Base-by-base conservation (phyloP, 441 rosid species). In the Populus tomentosa region DNA sequence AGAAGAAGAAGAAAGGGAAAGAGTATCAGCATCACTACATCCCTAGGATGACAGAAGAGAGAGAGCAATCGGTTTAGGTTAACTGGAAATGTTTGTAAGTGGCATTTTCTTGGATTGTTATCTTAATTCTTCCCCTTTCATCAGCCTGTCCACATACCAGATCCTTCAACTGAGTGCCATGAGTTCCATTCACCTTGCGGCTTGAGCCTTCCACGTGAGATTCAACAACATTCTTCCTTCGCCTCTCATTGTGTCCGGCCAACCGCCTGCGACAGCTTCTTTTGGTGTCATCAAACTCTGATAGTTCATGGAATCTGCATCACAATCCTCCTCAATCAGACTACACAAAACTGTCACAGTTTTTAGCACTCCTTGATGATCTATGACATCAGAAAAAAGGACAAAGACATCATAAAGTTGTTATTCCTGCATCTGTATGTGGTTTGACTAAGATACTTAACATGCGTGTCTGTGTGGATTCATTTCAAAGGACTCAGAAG, bases 21-120 rank as follows among this genome's bases (percentile, higher is more conserved):
- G 30, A 64, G 7, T 4, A 36, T 16, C 24, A 56, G 24, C 33
- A 9, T 40, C 28, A 67, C 14, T 59, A 71, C 32, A 72, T n/a
- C 67, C 76, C 78, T 18, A 32, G 66, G 77, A 68, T 90, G 92
- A 90, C 92, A 89, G 94, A 89, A 90, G 94, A 90, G 91, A 90
- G 92, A 35, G 90, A 90, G 92, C 94, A 84, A n/a, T 67, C 10
- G 30, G 33, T 69, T 79, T 65, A 85, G 78, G 84, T 81, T 85
- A 89, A 82, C 81, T 86, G 85, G 82, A 85, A 88, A 64, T 86
- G 89, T 72, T 88, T 87, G 86, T 46, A 82, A 38, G 84, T 69
- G 28, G 85, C 81, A 66, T 76, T 86, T 72, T 88, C 91, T 70
- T 76, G 84, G 80, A 87, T 85, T 7, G 84, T 38, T 26, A 86